These are phyloP conservation scores for Papiliotrema laurentii DNA, from an alignment of 1,284 basidiomycete species.

Conservation along the genomic window DNA sequence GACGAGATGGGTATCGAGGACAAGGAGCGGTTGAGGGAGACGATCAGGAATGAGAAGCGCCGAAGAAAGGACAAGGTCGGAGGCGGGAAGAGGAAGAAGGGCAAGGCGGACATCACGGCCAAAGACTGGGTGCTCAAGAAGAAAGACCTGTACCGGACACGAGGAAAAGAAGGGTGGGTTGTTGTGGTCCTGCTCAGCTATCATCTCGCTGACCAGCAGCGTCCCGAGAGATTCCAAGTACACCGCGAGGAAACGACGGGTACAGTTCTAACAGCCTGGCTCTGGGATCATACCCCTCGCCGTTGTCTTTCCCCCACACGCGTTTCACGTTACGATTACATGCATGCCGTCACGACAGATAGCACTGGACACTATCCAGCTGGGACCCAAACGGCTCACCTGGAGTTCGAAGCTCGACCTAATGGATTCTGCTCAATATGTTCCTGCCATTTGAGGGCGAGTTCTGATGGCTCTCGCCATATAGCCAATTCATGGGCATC, in stretches of 20 bases:
- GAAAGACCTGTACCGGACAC: constrained; percentile 55
- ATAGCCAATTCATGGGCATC: no score
- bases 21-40: constrained; percentile 57
- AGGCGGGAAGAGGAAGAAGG: constrained; percentile 33
- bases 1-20: constrained; percentile 54
- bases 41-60: constrained; percentile 49
- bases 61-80: constrained; percentile 20
- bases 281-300: neutral
- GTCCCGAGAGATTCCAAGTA: constrained; percentile 50
- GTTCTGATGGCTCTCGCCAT: no score
- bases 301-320: no score
- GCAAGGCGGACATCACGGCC: constrained; percentile 39
- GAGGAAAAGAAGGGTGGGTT: constrained; percentile 53
- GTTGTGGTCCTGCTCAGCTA: neutral
- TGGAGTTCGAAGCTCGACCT: neutral
- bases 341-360: constrained; percentile 1
- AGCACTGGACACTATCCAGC: neutral
- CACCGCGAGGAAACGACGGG: constrained; percentile 47
- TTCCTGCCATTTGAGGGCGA: no score
- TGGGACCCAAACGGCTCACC: neutral
- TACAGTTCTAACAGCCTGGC: constrained; percentile 47
- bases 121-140: constrained; percentile 57
- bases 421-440: neutral
- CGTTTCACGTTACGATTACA: neutral
- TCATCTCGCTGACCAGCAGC: constrained; percentile 16